Base-by-base conservation (phyloP, 2,329 filamentous ascomycete species). In the Pseudogymnoascus sp. region DNA sequence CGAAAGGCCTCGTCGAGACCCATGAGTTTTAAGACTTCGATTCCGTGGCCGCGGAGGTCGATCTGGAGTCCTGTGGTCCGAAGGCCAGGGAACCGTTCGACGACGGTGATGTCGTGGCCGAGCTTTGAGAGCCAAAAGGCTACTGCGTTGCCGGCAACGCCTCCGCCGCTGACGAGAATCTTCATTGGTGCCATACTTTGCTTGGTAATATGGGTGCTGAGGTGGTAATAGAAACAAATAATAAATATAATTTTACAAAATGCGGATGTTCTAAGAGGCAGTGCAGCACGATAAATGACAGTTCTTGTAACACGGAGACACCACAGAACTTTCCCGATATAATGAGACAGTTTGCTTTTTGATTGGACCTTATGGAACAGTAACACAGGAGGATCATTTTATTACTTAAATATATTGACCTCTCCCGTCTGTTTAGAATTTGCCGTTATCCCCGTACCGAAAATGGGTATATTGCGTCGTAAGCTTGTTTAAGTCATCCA, bases 1-100 rank as follows among this genome's bases (percentile, higher is more conserved):
- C 76, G 75, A 33, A 84, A 73, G 0, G 69, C 72, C 5, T 77
- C 67, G 33, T 80, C 71, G 2, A 85, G 70, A 0, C 80, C 81
- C 81, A 84, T 82, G 2, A 76, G 75, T 62, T 74, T 77, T 14
- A 83, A 69, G 6, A 82, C 76, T 16, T 80, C 74, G 49, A 84
- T 75, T 0, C 78, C 82, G 22, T 78, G 75, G 11, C 76, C 79
- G 2, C 80, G 77, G 2, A 86, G 72, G 67, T 86, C 84, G 28
- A 86, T 70, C 58, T 84, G 81, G 3, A 79, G 77, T 0, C 83
- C 83, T 0, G 74, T 74, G 1, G 75, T 71, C 1, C 82, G 77
- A 0, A 84, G 69, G 1, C 45, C 58, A 2, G 75, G 69, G 35
- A 66, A 75, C 1, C 78, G 75, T 65, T 81, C 79, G 36, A 80